Conservation (phyloP, 257 asterid genomes). For the Mentha longifolia region DNA sequence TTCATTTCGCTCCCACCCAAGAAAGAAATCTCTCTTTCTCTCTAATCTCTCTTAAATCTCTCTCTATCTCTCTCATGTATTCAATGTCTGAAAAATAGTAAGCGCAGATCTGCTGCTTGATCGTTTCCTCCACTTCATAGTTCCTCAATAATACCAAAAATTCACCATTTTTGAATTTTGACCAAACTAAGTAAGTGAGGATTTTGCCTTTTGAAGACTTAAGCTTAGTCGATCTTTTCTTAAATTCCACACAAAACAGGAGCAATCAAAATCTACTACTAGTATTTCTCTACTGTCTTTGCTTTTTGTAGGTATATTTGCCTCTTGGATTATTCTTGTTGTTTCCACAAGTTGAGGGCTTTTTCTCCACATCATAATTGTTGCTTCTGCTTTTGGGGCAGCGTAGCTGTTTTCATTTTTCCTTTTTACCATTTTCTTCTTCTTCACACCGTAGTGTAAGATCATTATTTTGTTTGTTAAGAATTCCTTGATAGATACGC, state of each 20-base stretch:
- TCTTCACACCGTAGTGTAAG: conserved; percentile 31
- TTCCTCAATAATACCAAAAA: conserved; percentile 20
- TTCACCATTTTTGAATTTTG: conserved; percentile 17
- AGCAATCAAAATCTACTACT: conserved; percentile 44
- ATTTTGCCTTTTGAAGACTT: conserved; percentile 21
- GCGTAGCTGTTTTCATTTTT: conserved; percentile 47
- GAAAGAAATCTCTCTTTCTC: no score
- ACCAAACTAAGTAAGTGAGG: conserved; percentile 34
- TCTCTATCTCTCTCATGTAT: conserved; percentile 16
- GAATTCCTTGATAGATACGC: conserved; percentile 33
- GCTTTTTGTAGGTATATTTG: conserved; percentile 36
- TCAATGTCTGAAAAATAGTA: conserved; percentile 27
- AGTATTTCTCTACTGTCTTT: conserved; percentile 35
- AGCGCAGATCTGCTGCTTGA: conserved; percentile 39
- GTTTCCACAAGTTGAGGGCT: conserved; percentile 61
- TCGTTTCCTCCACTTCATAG: conserved; percentile 28
- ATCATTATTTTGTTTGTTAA: conserved; percentile 39
- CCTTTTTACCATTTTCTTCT: conserved; percentile 38
- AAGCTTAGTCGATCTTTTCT: conserved; percentile 36
- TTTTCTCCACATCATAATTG: conserved; percentile 50
- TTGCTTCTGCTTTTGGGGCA: conserved; percentile 65
- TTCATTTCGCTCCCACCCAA: no score
- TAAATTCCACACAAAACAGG: conserved; percentile 43
- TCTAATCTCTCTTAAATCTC: no score
- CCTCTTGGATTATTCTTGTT: conserved; percentile 44